Conservation (phyloP, 352 stramenopile genomes). For the Globisporangium emineosum region DNA sequence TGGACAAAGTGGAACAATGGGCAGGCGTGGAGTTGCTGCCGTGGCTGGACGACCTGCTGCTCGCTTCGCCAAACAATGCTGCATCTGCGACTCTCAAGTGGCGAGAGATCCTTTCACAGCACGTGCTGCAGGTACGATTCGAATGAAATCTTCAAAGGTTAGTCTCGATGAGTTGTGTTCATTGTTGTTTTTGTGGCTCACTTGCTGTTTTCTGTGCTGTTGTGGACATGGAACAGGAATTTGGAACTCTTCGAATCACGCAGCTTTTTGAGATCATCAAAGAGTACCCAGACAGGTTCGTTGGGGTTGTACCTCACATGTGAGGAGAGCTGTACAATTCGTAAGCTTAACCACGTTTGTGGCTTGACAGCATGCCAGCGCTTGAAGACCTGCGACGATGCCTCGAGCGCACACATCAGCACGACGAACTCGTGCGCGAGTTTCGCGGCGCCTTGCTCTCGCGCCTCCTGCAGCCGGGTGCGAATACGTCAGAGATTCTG, state of each 20-base stretch:
- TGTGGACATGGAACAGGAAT: constrained; percentile 30
- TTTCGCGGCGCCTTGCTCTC: constrained; percentile 77
- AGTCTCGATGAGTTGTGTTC: not conserved
- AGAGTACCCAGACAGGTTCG: constrained; percentile 93
- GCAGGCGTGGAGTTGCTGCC: constrained; percentile 47
- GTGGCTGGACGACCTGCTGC: constrained; percentile 56
- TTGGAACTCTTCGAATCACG: constrained; percentile 74
- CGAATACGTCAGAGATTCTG: constrained; percentile 95
- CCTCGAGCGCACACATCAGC: constrained; percentile 85
- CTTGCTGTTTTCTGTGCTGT: not conserved
- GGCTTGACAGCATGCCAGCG: constrained; percentile 40
- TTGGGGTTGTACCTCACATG: not conserved
- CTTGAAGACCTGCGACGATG: constrained; percentile 68
- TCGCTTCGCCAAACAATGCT: constrained; percentile 4
- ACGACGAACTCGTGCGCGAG: constrained; percentile 69
- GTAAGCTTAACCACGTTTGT: not conserved
- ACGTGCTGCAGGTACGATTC: constrained; percentile 30
- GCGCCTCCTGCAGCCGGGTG: constrained; percentile 94
- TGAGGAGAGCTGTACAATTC: not conserved
- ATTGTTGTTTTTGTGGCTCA: not conserved
- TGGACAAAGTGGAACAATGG: constrained; percentile 50
- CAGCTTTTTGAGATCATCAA: constrained; percentile 98
- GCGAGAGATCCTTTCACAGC: constrained; percentile 42
- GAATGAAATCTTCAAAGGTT: not conserved
- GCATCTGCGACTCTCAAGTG: constrained; percentile 24